Base-by-base conservation (phyloP, 164 flowering plant species). In the Liriodendron chinense region DNA sequence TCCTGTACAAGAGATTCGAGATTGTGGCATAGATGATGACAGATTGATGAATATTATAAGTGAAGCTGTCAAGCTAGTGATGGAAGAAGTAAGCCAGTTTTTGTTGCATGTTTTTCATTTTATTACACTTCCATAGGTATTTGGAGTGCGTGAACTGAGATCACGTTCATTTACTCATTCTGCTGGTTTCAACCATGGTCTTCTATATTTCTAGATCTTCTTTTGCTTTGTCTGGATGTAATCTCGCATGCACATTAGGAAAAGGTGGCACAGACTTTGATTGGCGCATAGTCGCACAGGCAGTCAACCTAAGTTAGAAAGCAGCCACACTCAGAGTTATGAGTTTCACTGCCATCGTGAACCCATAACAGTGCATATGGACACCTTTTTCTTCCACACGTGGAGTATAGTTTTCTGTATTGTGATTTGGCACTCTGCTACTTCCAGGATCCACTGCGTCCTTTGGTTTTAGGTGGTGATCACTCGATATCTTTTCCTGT, bases 401-500 rank as follows among this genome's bases (percentile, higher is more conserved):
- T 53, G 13, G 18, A 53, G 59, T 12, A 53, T 53, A 53, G 13
- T 53, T 53, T 53, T 53, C 18, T 10, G 18, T 10, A 53, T 53
- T 53, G 13, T 53, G 59, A 53, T 53, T 53, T 53, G 20, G 3
- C 59, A 7, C 22, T 57, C 68, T 78, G 56, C 26, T 50, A 77
- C 72, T 76, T 75, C 85, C 53, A 96, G 98, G 91, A 78, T 68
- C 99, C 98, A 65, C 75, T 96, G 22, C 92, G 94, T 21, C 98
- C 99, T 43, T 79, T 96, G 74, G 96, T 96, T 72, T 85, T 96
- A 79, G 99, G 99, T 47, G 99, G 99, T 61, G 99, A 96, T 72
- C 99, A 96, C 87, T 96, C 99, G 1, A 94, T 96, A 79, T 90
- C 98, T 47, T 96, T 75, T 78, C 99, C 98, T 47, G 93, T 90